Evolutionary conservation across 768 basidiomycete genomes (phyloP).

Genomic region (Pleurotus pulmonarius): DNA sequence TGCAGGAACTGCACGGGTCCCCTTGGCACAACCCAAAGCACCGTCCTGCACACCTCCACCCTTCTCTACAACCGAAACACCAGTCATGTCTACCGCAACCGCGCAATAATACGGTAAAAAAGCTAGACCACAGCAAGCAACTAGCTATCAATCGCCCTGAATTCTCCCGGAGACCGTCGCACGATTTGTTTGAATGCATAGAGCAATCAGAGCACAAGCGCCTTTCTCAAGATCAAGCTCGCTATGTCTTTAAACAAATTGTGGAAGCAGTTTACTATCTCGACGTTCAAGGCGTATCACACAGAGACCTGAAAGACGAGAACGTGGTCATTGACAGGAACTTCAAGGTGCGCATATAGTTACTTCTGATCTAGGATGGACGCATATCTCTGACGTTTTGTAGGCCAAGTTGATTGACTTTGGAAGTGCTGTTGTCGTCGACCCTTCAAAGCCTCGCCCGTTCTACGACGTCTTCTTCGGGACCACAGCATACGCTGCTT

Average conservation of each 20-base stretch:
- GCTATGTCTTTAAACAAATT: constrained; percentile 83
- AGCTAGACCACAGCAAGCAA: neutral
- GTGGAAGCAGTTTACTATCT: constrained; percentile 83
- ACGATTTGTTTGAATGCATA: constrained; percentile 95
- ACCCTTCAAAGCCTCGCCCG: constrained; percentile 59
- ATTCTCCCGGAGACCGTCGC: constrained; percentile 70
- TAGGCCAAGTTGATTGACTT: constrained; percentile 96
- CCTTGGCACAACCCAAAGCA: constrained; percentile 71
- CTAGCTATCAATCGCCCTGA: constrained; percentile 24
- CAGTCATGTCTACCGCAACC: too few species aligned
- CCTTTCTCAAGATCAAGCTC: constrained; percentile 73
- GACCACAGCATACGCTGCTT: constrained; percentile 92
- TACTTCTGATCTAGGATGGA: neutral
- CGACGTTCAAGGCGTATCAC: constrained; percentile 78
- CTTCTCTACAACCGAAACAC: too few species aligned
- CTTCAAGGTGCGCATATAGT: constrained; percentile 48
- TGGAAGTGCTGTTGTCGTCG: constrained; percentile 79
- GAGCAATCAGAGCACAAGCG: constrained; percentile 81
- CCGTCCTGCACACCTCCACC: constrained; percentile 24
- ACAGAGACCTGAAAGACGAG: constrained; percentile 97
- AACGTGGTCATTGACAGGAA: constrained; percentile 80
- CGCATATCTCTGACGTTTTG: neutral
- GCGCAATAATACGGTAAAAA: too few species aligned
- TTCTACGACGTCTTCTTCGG: constrained; percentile 84
- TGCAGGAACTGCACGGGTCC: constrained; percentile 90